Evolutionary conservation across 768 basidiomycete species (phyloP).

Genomic region (Auriscalpium microsporum): DNA sequence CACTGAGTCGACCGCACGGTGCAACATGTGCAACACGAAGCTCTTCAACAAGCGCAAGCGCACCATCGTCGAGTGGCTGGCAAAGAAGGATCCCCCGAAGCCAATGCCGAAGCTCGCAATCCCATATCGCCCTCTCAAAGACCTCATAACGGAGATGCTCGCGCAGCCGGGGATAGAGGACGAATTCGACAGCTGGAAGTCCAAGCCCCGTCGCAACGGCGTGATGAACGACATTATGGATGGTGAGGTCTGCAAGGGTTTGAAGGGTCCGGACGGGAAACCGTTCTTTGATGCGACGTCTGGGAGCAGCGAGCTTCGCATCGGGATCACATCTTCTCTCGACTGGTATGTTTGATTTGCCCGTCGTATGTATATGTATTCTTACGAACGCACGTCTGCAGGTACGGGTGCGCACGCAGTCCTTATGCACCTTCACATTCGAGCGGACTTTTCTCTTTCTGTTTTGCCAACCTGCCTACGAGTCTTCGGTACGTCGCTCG

Average conservation of each 20-base stretch:
- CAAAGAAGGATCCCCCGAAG: background rate
- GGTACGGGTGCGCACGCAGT: background rate
- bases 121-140: background rate
- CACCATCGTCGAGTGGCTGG: no score
- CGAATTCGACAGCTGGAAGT: background rate
- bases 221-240: background rate
- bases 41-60: no score
- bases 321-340: background rate
- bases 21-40: background rate
- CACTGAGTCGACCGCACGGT: background rate
- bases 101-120: background rate
- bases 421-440: background rate
- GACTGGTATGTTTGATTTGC: no score
- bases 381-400: background rate
- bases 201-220: background rate
- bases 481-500: background rate
- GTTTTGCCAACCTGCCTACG: background rate
- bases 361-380: no score
- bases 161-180: background rate
- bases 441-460: background rate
- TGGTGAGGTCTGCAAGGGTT: background rate
- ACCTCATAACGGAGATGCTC: background rate
- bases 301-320: background rate
- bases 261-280: background rate
- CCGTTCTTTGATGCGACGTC: background rate